Evolutionary conservation across 1,139 yeast species (phyloP), one percentile per base, ranked within the genome.

Genomic region (Kodamaea derodonti): DNA sequence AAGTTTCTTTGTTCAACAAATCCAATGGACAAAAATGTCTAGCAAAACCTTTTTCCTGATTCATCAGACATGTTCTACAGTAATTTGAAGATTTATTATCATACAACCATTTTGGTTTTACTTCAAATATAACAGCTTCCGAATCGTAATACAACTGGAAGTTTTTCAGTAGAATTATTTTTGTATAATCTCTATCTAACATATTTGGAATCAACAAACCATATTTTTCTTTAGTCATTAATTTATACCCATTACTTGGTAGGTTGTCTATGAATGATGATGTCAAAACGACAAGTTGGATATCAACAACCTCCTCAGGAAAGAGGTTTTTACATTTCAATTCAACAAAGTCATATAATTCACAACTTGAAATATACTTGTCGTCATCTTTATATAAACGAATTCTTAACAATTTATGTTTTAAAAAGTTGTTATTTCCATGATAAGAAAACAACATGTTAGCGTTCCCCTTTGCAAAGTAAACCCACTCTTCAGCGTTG

Each of bases 91-190:
- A 36, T 13, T 42, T 42, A 39, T 69, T 68, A 40, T 68, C 72
- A 46, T 69, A 69, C 27, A 69, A 54, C 75, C 75, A 69, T 48
- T 69, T 69, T 4, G 75, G 75, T 41, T 69, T 69, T 42, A 69
- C 52, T 44, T 69, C 75, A 35, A 69, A 54, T 3, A 66, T 60
- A 4, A 65, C 60, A 15, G 65, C 56, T 33, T 50, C 47, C 27
- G 62, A 50, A 24, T 45, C 45, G 37, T 45, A 38, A 44, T 65
- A 65, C 20, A 69, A 42, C 32, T 56, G 65, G 42, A 70, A 65
- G 42, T 69, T 59, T 40, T 65, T 64, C 25, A 69, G 62, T 14
- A 69, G 45, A 9, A 42, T 39, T 14, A 46, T 46, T 32, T 56
- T 57, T 14, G 46, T 35, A 36, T 56, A 62, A 33, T 56, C 46